phyloP scores from a whole-genome alignment of 2,329 filamentous ascomycete genomes.

The Aspergillus neoniger region DNA sequence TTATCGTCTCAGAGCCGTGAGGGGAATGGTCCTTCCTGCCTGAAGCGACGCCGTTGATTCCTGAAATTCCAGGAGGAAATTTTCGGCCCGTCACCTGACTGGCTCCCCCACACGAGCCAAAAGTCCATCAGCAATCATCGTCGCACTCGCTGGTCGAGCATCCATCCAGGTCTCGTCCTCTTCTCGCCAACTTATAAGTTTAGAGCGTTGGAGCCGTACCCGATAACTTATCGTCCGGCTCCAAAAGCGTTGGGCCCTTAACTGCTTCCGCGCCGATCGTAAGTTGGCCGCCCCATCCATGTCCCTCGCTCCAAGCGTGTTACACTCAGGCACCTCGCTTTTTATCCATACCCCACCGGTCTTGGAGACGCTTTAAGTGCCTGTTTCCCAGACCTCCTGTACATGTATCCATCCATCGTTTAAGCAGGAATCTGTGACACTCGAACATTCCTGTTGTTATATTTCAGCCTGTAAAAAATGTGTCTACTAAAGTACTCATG shows the following conservation, averaged over 20 bases:
- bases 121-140: slow-evolving; percentile 12
- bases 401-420: not conserved
- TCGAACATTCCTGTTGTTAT: not conserved
- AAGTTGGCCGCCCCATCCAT: slow-evolving; percentile 28
- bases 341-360: slow-evolving; percentile 18
- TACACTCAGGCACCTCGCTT: slow-evolving; percentile 9
- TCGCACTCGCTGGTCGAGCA: slow-evolving; percentile 6
- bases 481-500: not conserved
- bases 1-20: not conserved
- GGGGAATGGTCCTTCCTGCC: slow-evolving; percentile 1
- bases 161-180: slow-evolving; percentile 8
- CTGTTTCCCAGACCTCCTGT: not conserved
- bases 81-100: slow-evolving; percentile 34
- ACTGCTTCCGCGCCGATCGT: slow-evolving; percentile 36
- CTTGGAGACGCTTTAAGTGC: slow-evolving; percentile 9
- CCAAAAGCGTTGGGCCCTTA: slow-evolving; percentile 21
- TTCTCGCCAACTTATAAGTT: slow-evolving; percentile 15
- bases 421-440: not conserved
- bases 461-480: not conserved
- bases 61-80: slow-evolving; percentile 19
- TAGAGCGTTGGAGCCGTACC: slow-evolving; percentile 11
- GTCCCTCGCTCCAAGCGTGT: slow-evolving; percentile 3
- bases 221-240: slow-evolving; percentile 9
- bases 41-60: slow-evolving; percentile 6
- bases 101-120: slow-evolving; percentile 17